These are phyloP conservation scores for Bisporella sp. DNA, from an alignment of 2,329 filamentous ascomycete species.

Conservation along the genomic window DNA sequence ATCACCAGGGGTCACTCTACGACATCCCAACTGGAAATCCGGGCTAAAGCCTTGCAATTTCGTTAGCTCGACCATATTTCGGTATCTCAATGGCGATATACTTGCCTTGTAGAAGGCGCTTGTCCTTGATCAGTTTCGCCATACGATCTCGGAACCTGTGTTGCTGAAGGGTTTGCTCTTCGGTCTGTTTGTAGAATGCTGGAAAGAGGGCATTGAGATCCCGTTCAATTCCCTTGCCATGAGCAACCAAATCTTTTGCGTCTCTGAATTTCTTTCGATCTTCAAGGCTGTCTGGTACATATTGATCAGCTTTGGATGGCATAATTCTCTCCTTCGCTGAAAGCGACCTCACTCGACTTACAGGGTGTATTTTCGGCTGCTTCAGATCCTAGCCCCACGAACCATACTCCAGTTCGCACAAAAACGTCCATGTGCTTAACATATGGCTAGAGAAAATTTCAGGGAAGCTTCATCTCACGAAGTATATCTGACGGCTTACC, in stretches of 20 bases:
- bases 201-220: slow-evolving; percentile 36
- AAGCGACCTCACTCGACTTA: not conserved
- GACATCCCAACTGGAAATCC: slow-evolving; percentile 35
- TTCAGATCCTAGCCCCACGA: not conserved
- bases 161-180: slow-evolving; percentile 20
- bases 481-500: slow-evolving; percentile 20
- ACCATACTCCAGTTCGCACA: slow-evolving; percentile 42
- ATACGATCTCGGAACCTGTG: slow-evolving; percentile 26
- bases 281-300: not conserved
- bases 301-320: not conserved
- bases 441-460: not conserved
- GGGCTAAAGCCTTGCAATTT: slow-evolving; percentile 24
- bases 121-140: slow-evolving; percentile 31
- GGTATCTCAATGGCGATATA: no score
- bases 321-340: not conserved
- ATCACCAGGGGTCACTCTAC: slow-evolving; percentile 31
- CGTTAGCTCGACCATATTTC: no score
- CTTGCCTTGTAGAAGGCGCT: slow-evolving; percentile 28
- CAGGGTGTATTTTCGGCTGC: not conserved
- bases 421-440: slow-evolving; percentile 37
- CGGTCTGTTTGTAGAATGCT: slow-evolving; percentile 36
- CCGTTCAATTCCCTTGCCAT: slow-evolving; percentile 27
- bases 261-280: not conserved
- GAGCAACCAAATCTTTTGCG: not conserved
- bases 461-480: no score